Conservation (phyloP, 768 basidiomycete species). For the Mycena belliarum region DNA sequence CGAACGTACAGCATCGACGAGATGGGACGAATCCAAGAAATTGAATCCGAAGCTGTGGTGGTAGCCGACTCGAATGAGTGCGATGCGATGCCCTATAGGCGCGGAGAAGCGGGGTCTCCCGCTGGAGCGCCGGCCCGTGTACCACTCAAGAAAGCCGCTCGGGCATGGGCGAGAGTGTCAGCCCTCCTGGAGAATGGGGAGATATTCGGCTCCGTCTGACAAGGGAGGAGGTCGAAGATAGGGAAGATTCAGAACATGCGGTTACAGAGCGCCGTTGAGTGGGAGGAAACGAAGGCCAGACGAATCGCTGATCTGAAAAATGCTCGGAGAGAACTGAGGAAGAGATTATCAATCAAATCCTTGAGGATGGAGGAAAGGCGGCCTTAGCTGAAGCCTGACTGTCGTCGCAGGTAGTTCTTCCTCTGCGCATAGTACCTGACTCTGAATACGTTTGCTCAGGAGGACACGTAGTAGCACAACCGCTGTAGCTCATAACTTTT, state of each 20-base stretch:
- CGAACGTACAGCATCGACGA: not conserved
- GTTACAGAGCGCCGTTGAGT: not conserved
- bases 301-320: not conserved
- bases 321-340: not conserved
- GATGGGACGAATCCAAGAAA: conserved; percentile 7
- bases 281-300: conserved; percentile 1
- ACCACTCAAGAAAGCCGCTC: conserved; percentile 1
- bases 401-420: too few relatives aligned
- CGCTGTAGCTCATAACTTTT: too few relatives aligned
- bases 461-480: too few relatives aligned
- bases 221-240: conserved; percentile 3
- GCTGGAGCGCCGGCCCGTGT: conserved; percentile 8
- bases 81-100: conserved; percentile 4
- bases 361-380: not conserved
- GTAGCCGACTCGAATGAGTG: conserved; percentile 5
- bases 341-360: not conserved
- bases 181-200: conserved; percentile 3
- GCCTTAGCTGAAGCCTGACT: too few relatives aligned
- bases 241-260: not conserved
- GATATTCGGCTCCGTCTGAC: conserved; percentile 8
- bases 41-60: conserved; percentile 11
- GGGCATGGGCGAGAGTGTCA: conserved; percentile 7
- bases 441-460: too few relatives aligned
- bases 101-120: not conserved
- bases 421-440: too few relatives aligned